Conservation (phyloP, 1,284 basidiomycete genomes). For the Trametes polyzona region DNA sequence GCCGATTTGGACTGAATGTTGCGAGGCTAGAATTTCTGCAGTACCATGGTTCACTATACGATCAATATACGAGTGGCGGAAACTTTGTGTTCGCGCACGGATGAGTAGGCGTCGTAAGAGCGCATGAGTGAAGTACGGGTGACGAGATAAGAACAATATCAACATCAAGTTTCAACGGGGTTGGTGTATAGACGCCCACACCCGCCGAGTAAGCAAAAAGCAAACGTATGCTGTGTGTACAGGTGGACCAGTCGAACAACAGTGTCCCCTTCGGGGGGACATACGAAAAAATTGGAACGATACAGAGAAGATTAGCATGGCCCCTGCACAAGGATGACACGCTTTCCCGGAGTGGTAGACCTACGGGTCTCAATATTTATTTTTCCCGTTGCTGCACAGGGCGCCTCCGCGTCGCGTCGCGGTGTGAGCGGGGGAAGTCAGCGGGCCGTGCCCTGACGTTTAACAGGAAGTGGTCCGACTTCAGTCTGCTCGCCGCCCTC, state of each 20-base stretch:
- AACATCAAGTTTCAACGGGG: too few species aligned
- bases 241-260: too few species aligned
- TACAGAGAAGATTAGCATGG: constrained; percentile 28
- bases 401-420: constrained; percentile 3
- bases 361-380: constrained; percentile 27
- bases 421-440: not conserved
- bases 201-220: constrained; percentile 17
- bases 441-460: not conserved
- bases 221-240: not conserved
- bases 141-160: too few species aligned
- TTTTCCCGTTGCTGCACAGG: not conserved
- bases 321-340: constrained; percentile 28
- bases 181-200: not conserved
- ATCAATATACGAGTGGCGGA: too few species aligned
- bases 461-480: constrained; percentile 9
- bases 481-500: not conserved
- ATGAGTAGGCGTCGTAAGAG: too few species aligned
- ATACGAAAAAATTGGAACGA: constrained; percentile 29
- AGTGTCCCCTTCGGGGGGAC: constrained; percentile 27
- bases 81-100: too few species aligned
- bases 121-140: too few species aligned
- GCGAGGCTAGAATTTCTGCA: too few species aligned
- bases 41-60: too few species aligned
- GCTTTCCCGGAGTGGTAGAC: constrained; percentile 28
- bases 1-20: constrained; percentile 10